phyloP scores from a whole-genome alignment of 1,284 basidiomycete species.

The Pseudozyma thailandica region DNA sequence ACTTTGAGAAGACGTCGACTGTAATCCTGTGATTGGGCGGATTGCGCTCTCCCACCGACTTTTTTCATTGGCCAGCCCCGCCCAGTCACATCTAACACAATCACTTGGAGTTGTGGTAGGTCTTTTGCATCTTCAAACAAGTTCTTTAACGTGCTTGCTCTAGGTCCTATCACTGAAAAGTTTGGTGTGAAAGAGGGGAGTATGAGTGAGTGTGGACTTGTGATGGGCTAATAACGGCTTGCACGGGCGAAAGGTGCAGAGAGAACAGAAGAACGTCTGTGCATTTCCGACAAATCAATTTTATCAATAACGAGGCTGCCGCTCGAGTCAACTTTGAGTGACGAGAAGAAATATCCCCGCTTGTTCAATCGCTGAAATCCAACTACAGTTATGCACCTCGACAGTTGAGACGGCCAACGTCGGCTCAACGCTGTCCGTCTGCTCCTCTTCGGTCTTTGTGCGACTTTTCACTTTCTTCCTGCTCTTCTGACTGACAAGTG shows the following conservation, averaged over 20 bases:
- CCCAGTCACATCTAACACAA: constrained; percentile 15
- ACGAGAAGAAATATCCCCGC: constrained; percentile 5
- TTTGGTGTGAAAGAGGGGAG: too few species aligned
- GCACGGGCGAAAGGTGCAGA: background rate
- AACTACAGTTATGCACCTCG: background rate
- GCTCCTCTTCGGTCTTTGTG: background rate
- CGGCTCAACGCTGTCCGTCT: background rate
- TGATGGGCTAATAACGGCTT: constrained; percentile 27
- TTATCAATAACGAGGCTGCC: background rate
- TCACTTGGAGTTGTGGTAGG: too few species aligned
- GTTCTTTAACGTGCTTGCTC: too few species aligned
- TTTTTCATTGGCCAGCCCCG: constrained; percentile 35
- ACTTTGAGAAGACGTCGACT: background rate
- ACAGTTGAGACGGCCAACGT: background rate
- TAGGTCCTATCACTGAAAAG: too few species aligned
- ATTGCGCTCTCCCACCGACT: constrained; percentile 8
- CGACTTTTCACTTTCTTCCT: background rate
- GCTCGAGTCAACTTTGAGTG: background rate
- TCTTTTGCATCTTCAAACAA: too few species aligned
- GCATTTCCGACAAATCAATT: constrained; percentile 3
- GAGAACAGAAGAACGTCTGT: background rate
- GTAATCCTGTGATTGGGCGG: constrained; percentile 11
- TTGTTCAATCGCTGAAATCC: background rate
- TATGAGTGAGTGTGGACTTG: too few species aligned
- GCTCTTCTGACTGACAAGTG: background rate